A percentile compares a stretch with the other conserved stretches of the same genome.
Conservation (phyloP, 1,139 yeast species). For the Lodderomyces elongisporus region DNA sequence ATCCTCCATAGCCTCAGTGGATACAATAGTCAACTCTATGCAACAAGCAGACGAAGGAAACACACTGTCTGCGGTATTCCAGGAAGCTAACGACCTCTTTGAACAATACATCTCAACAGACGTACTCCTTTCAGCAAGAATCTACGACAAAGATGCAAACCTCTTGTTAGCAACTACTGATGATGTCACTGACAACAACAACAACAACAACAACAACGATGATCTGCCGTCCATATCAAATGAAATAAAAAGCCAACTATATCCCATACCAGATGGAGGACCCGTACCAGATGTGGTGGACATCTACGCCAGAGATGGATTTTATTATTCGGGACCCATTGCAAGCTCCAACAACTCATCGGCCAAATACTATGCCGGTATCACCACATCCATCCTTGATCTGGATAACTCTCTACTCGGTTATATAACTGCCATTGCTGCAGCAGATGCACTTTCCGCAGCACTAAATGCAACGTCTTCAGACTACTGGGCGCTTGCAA, state of each 20-base stretch:
- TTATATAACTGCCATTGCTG: conserved; percentile 6
- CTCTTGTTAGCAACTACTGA: conserved; percentile 4
- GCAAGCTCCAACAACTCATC: conserved; percentile 2
- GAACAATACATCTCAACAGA: conserved; percentile 5
- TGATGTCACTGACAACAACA: not conserved
- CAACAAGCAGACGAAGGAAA: conserved; percentile 3
- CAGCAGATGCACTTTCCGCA: conserved; percentile 3
- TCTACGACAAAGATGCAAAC: conserved; percentile 4
- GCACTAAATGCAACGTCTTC: conserved; percentile 3
- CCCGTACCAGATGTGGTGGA: conserved; percentile 3
- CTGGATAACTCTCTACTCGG: conserved; percentile 1
- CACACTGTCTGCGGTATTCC: conserved; percentile 1
- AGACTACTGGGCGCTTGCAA: conserved; percentile 33
- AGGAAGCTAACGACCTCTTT: conserved; percentile 3
- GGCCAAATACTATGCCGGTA: conserved; percentile 3
- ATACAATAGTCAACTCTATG: conserved; percentile 6
- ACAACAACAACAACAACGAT: too few relatives aligned
- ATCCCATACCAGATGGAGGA: conserved; percentile 4
- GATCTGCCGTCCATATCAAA: conserved; percentile 1
- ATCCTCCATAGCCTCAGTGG: conserved; percentile 5
- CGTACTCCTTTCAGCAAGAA: conserved; percentile 3
- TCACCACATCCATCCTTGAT: conserved; percentile 5
- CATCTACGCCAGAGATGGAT: not conserved
- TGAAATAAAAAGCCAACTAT: conserved; percentile 2
- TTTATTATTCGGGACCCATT: conserved; percentile 7